Evolutionary conservation across 2,329 filamentous ascomycete species (phyloP), one percentile per base, ranked within the genome.

Genomic region (Colletotrichum limetticola): DNA sequence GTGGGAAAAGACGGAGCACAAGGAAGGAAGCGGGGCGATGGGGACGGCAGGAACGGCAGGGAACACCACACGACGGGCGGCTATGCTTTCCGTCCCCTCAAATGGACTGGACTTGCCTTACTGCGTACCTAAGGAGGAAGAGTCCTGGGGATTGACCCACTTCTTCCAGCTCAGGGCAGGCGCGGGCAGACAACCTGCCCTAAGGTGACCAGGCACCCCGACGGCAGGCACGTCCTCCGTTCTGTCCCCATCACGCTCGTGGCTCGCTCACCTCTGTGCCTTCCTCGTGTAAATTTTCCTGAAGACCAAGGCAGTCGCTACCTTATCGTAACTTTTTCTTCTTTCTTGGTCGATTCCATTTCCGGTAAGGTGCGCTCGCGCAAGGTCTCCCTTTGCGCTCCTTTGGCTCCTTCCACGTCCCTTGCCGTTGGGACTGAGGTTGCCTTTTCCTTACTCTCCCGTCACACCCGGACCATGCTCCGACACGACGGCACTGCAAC

Each of bases 401-500:
- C 35, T 62, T 62, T 42, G 37, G 26, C 58, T 37, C 37, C 49
- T 14, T 16, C 30, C 26, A 16, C n/a, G 11, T 49, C 28, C 60
- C 52, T 12, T 37, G 24, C 16, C 19, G 53, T 66, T 49, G 42
- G 42, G 42, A 49, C 42, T 11, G 19, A 24, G 12, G 28, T 22
- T 42, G 32, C 57, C 11, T 37, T 16, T 60, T 42, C 57, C 57
- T 49, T 49, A 32, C 57, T 22, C 19, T 9, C 57, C 35, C 30
- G 35, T 72, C 28, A 37, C 58, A 62, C 59, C 68, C 59, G 42
- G 53, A 8, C 32, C 46, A 55, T 63, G 42, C 59, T 59, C 65
- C 70, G 66, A 72, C 53, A 60, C 55, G 28, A 35, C 64, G 64
- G 58, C 37, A 56, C 46, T 65, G 53, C 59, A 56, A 64, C 60